Conservation (phyloP, 1,284 basidiomycete species). For the Puccinia sorghi region DNA sequence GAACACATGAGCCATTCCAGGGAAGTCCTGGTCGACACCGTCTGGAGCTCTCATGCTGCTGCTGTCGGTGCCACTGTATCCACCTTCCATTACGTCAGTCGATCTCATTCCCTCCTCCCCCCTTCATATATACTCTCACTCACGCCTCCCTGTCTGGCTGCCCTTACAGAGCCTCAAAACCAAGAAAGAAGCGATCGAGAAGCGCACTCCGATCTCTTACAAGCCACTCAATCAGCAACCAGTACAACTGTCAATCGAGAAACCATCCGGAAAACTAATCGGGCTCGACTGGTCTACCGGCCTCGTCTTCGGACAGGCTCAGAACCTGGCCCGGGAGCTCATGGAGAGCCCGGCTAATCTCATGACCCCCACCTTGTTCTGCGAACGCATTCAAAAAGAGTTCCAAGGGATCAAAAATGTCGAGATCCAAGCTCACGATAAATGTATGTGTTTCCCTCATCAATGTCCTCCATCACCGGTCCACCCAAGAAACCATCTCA, state of each 20-base stretch:
- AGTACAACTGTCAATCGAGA: conserved; percentile 29
- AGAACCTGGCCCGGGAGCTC: conserved; percentile 79
- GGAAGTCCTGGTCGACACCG: conserved; percentile 29
- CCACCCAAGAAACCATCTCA: not conserved
- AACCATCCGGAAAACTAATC: conserved; percentile 19
- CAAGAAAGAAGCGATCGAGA: conserved; percentile 40
- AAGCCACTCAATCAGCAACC: conserved; percentile 23
- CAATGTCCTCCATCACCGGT: not conserved
- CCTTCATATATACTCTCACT: not conserved
- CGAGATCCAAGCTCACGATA: conserved; percentile 71
- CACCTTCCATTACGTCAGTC: conserved; percentile 43
- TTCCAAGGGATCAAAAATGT: conserved; percentile 71
- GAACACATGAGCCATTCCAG: conserved; percentile 26
- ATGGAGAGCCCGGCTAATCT: conserved; percentile 82
- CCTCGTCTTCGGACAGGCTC: conserved; percentile 70
- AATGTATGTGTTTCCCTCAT: conserved; percentile 54
- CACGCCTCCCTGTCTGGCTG: not conserved
- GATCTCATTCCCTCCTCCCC: not conserved
- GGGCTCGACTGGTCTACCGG: conserved; percentile 46
- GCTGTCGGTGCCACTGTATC: conserved; percentile 43
- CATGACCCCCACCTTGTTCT: conserved; percentile 67
- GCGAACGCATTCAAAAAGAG: conserved; percentile 68
- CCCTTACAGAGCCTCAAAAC: conserved; percentile 37
- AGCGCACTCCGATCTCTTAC: conserved; percentile 33
- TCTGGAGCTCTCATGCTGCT: conserved; percentile 49